Base-by-base conservation (phyloP, 2,329 filamentous ascomycete genomes). In the Xylaria sp. region DNA sequence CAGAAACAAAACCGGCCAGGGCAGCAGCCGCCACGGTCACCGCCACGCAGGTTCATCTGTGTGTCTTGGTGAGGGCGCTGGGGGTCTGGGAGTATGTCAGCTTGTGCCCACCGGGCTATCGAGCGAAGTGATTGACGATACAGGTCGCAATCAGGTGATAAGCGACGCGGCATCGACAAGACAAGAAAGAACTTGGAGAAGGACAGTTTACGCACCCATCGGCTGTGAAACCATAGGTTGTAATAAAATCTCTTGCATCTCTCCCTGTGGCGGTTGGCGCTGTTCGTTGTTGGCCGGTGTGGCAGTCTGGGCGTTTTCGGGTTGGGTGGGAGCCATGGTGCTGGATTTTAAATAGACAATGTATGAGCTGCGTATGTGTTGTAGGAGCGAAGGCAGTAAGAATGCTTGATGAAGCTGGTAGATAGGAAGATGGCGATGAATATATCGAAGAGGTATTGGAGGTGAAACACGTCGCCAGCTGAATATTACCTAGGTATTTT, bases 1-100 rank as follows among this genome's bases (percentile, higher is more conserved):
- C 68, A 71, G 69, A 72, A 72, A 60, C 71, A 72, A 54, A 73
- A 72, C 0, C 70, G 65, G n/a, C 71, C 71, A 1, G 71, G 71
- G 50, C 71, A 72, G 1, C 43, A 55, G 4, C 63, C 49, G 46
- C 71, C 50, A 17, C 71, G 66, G 0, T 72, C 70, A 25, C 71
- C 71, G 6, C 71, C 71, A 3, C 71, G 70, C 31, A 72, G 31
- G n/a, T 65, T 65, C 47, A 64, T 47, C 33, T 65, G 28, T 6
- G 61, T 28, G 15, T 66, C 63, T 25, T 57, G 54, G 25, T 67
- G 65, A 9, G 67, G 67, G 17, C 57, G 53, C 23, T 66, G 23
- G 14, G 67, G 67, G 49, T 69, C 67, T 69, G 23, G 28, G 3
- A 49, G 17, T 19, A 25, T 9, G 56, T 67, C n/a, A 63, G 60